Conservation (phyloP, 192 early-diverging fungal species). For the Gonapodya sp. region DNA sequence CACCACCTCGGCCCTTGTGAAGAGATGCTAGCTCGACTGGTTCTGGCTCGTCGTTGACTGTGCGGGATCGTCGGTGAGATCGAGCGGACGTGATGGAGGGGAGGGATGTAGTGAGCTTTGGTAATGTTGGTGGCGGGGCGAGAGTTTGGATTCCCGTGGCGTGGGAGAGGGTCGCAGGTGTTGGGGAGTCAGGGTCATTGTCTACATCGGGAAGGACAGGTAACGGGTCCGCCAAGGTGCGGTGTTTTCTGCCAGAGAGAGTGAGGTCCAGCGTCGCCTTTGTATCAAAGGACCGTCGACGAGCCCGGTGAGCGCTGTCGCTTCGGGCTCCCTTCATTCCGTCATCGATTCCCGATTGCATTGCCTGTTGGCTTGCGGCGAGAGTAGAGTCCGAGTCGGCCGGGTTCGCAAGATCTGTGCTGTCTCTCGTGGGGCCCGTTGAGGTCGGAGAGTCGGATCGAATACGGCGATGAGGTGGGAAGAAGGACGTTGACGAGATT, state of each 20-base stretch:
- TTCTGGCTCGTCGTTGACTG: not conserved
- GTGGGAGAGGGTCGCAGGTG: not conserved
- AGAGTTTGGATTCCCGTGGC: not conserved
- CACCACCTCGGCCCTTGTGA: too few relatives aligned
- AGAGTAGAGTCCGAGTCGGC: not conserved
- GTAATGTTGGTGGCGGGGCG: not conserved
- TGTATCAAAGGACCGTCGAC: not conserved
- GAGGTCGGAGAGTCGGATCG: too few relatives aligned
- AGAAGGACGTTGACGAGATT: too few relatives aligned
- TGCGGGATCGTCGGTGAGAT: not conserved
- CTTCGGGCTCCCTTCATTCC: too few relatives aligned
- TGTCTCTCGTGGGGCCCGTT: too few relatives aligned
- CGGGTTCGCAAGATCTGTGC: too few relatives aligned
- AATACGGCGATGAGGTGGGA: too few relatives aligned
- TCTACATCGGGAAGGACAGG: not conserved
- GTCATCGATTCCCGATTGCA: too few relatives aligned
- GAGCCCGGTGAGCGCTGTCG: not conserved
- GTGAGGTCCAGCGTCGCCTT: not conserved
- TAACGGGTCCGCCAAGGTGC: not conserved
- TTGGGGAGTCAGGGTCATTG: too few relatives aligned
- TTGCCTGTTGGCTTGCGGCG: not conserved
- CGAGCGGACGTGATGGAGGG: not conserved
- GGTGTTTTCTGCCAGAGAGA: not conserved
- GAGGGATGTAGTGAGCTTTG: not conserved
- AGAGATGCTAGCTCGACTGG: too few relatives aligned